Conservation (phyloP, 2,329 filamentous ascomycete genomes). For the Albifimbria verrucaria region DNA sequence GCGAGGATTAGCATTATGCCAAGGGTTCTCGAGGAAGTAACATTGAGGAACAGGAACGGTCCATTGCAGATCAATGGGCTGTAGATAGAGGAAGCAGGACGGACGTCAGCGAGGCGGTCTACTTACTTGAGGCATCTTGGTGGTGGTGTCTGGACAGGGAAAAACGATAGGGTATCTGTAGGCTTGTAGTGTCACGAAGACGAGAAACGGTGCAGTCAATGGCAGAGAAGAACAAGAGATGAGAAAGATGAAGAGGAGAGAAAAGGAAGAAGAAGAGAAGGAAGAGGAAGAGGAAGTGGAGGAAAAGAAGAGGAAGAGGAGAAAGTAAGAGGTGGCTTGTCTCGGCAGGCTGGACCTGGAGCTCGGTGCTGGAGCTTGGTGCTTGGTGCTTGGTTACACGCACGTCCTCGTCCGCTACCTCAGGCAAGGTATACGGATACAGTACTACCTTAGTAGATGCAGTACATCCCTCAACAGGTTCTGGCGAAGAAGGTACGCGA, state of each 20-base stretch:
- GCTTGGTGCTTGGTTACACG: no score
- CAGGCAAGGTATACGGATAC: neutral
- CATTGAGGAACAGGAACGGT: no score
- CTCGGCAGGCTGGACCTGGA: neutral
- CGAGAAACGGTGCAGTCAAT: neutral
- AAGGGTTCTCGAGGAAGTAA: no score
- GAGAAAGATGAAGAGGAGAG: conserved; percentile 8
- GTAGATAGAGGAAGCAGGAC: neutral
- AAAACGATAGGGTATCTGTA: neutral
- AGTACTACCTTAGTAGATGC: neutral
- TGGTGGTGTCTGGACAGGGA: conserved; percentile 7
- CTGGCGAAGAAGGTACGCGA: neutral
- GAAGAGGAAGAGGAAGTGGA: conserved; percentile 9
- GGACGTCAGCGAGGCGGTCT: neutral
- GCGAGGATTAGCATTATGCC: neutral
- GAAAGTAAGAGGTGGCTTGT: neutral
- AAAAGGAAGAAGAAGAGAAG: conserved; percentile 9
- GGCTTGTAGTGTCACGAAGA: neutral
- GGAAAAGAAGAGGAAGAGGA: neutral
- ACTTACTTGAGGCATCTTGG: conserved; percentile 32
- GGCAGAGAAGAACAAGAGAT: conserved; percentile 8
- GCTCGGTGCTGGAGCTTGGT: no score
- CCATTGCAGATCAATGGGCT: neutral
- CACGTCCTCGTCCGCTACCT: no score
- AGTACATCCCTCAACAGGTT: neutral